Base-by-base conservation (phyloP, 768 basidiomycete species). In the Rhizopogon sp. region DNA sequence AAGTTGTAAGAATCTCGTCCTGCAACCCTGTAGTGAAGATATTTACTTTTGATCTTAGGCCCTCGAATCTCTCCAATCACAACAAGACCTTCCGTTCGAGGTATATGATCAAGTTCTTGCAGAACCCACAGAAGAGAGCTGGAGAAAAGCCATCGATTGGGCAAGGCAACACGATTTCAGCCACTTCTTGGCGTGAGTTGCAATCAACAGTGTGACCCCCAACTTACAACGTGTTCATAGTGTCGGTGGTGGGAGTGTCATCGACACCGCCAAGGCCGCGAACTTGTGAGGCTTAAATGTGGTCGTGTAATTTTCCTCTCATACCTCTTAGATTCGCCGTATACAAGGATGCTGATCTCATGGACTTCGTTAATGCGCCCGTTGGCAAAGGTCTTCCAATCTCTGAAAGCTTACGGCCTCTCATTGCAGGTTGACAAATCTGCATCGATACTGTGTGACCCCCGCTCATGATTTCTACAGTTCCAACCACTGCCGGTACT, bases 321-420 rank as follows among this genome's bases (percentile, higher is more conserved):
- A 66, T 53, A 13, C 39, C 20, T 20, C 3, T 9, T 57, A 92
- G 90, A 56, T 95, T 94, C 70, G 79, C 89, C 0, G 90, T 91
- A 10, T 98, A 98, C 77, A 88, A 88, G 61, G 92, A 98, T 59
- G 82, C 90, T 1, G 91, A 97, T 65, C 74, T 98, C 9, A 88
- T 94, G 75, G 96, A 98, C 68, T 98, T 96, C 69, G 90, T 98
- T 71, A 98, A 98, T 66, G 94, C 96, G 1, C 96, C 96, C 0
- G 77, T 98, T 52, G 96, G 96, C 42, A 94, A 93, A 71, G 95
- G 95, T 5, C 77, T 87, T 39, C 91, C 95, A 2, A 87, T 98
- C 58, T 74, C 79, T 3, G 75, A 89, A 65, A 73, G 76, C 16
- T 76, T 98, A 22, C 75, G 83, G 7, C 96, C 96, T 13, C 76